phyloP scores from a whole-genome alignment of 768 basidiomycete species.

The Flagelloscypha sp. region DNA sequence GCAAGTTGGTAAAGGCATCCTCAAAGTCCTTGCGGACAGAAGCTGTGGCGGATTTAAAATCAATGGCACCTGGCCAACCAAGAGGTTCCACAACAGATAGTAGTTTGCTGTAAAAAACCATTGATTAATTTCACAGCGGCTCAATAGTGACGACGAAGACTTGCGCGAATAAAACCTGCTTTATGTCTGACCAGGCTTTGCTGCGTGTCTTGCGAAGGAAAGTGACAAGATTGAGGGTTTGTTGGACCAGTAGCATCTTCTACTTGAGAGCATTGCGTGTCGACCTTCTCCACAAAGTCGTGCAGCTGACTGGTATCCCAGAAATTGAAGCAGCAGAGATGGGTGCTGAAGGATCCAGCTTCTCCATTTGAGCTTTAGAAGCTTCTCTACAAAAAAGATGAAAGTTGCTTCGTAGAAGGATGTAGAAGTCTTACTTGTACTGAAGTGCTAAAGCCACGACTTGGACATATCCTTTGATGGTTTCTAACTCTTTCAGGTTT shows the following conservation, averaged over 20 bases:
- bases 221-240: constrained; percentile 48
- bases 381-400: constrained; percentile 36
- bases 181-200: constrained; percentile 74
- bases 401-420: background rate
- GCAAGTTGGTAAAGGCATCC: constrained; percentile 63
- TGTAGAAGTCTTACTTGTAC: constrained; percentile 48
- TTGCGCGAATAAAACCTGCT: constrained; percentile 53
- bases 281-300: constrained; percentile 46
- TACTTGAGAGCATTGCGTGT: constrained; percentile 32
- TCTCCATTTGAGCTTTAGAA: constrained; percentile 45
- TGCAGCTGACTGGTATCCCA: constrained; percentile 55
- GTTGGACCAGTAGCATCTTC: constrained; percentile 40
- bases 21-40: constrained; percentile 64
- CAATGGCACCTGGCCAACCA: constrained; percentile 77
- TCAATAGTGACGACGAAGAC: constrained; percentile 16
- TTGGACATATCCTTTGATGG: constrained; percentile 67
- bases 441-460: constrained; percentile 62
- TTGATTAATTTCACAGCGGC: constrained; percentile 7
- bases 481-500: constrained; percentile 67
- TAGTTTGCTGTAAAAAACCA: constrained; percentile 40
- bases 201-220: constrained; percentile 59
- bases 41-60: constrained; percentile 44
- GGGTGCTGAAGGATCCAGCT: constrained; percentile 22
- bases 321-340: constrained; percentile 42
- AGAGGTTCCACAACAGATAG: constrained; percentile 60